Evolutionary conservation across 2,329 filamentous ascomycete species (phyloP), one percentile per base, ranked within the genome.

Genomic region (Botrytis medusae): DNA sequence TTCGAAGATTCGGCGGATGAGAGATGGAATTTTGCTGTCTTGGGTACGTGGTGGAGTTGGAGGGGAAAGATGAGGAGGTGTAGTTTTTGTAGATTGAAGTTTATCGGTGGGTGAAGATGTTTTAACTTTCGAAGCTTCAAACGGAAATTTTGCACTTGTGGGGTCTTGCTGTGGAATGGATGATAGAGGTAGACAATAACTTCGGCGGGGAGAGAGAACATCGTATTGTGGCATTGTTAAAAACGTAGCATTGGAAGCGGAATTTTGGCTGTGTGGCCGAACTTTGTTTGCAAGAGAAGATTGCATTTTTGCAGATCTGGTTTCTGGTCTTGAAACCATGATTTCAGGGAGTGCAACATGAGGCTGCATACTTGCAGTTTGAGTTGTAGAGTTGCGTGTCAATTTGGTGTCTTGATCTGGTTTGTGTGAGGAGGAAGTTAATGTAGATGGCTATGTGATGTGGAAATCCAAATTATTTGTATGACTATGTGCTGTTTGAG

Each of bases 111-210:
- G 25, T 54, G n/a, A 29, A 14, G n/a, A n/a, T 1, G 14, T 18
- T 8, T 2, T 54, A 8, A 18, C 0, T 3, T 29, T 7, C n/a
- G 14, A 29, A 8, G 6, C n/a, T 29, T 9, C 3, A 6, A 7
- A 14, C 14, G 14, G 14, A 2, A 2, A 2, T 54, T 54, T 3
- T 7, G n/a, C 14, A 29, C 51, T 54, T 8, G 1, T 54, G n/a
- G n/a, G n/a, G 14, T 54, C n/a, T 29, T 7, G 51, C 14, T 54
- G 51, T 54, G n/a, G 6, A 1, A 16, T 54, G 14, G n/a, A 18
- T 54, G n/a, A 2, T 18, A 29, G 51, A 54, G 25, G n/a, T 54
- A 29, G n/a, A 4, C n/a, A 14, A 9, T 14, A 29, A 4, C n/a
- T 8, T 29, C 16, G n/a, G 14, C 7, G 25, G 14, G 51, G 6